Evolutionary conservation across 1,284 basidiomycete species (phyloP).

Genomic region (Apiotrichum gracile): DNA sequence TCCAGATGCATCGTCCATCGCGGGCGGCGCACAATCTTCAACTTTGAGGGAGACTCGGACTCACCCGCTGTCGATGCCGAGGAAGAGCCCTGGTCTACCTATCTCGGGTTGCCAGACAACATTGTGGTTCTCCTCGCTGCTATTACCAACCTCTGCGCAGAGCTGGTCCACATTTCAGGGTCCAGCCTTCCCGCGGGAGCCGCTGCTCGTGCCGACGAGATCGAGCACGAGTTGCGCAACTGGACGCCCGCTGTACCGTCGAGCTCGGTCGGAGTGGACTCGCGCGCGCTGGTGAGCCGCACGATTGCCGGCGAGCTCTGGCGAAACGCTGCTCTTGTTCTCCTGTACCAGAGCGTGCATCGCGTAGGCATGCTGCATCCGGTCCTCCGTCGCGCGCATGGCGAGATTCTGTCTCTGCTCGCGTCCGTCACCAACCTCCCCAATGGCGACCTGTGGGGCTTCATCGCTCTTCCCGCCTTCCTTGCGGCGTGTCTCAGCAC

Average conservation of each 20-base stretch:
- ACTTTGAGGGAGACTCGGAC: conserved; percentile 1
- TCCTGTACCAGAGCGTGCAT: conserved; percentile 27
- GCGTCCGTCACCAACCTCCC: conserved; percentile 22
- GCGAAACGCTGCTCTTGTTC: conserved; percentile 20
- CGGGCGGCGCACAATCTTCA: conserved; percentile 17
- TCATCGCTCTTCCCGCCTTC: conserved; percentile 27
- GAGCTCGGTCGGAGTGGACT: conserved; percentile 5
- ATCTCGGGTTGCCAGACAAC: conserved; percentile 29
- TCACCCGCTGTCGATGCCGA: conserved; percentile 4
- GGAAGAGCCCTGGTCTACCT: conserved; percentile 27
- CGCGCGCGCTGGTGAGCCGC: conserved; percentile 21
- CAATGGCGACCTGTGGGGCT: conserved; percentile 25
- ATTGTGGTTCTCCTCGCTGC: conserved; percentile 29
- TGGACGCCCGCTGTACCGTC: conserved; percentile 12
- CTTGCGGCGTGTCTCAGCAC: conserved; percentile 21
- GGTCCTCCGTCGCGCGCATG: conserved; percentile 18
- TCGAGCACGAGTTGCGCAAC: conserved; percentile 16
- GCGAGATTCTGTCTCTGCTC: conserved; percentile 22
- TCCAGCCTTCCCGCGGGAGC: background rate
- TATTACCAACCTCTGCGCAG: conserved; percentile 28
- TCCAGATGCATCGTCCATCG: conserved; percentile 29
- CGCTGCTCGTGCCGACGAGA: conserved; percentile 17
- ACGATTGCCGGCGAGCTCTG: conserved; percentile 27
- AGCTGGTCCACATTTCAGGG: background rate
- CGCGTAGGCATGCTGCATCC: conserved; percentile 27